A percentile compares a stretch with the other conserved stretches of the same genome.
Evolutionary conservation across 2,329 filamentous ascomycete genomes (phyloP).

Genomic region (Colletotrichum noveboracense): DNA sequence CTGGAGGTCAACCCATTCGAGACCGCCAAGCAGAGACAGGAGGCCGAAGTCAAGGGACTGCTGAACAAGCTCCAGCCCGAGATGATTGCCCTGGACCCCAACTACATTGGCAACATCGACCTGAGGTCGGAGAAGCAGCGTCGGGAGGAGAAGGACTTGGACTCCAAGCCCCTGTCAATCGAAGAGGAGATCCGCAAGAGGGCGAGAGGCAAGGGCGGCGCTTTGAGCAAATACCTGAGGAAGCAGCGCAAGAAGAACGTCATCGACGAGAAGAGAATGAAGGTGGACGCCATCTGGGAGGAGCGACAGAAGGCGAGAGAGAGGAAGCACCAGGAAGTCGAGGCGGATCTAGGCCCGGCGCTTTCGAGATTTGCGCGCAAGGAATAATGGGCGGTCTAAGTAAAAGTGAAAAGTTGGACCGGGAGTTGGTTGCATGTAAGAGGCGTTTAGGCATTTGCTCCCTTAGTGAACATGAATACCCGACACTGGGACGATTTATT

Average conservation of each 20-base stretch:
- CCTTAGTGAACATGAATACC: constrained; percentile 24
- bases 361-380: constrained; percentile 84
- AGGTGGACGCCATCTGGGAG: constrained; percentile 82
- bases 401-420: constrained; percentile 13
- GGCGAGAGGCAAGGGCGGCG: constrained; percentile 87
- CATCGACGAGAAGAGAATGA: constrained; percentile 92
- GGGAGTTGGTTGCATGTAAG: constrained; percentile 23
- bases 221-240: constrained; percentile 83
- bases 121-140: constrained; percentile 79
- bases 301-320: constrained; percentile 72
- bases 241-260: constrained; percentile 95
- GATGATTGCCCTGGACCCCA: constrained; percentile 95
- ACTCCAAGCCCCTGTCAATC: constrained; percentile 65
- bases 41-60: constrained; percentile 85
- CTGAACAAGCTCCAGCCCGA: constrained; percentile 95
- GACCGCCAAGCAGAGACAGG: constrained; percentile 88
- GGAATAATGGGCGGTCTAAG: constrained; percentile 43
- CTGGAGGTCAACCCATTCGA: constrained; percentile 96
- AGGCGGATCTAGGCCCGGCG: constrained; percentile 82
- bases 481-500: constrained; percentile 9
- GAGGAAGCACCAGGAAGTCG: constrained; percentile 65
- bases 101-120: constrained; percentile 89
- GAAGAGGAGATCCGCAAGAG: constrained; percentile 74
- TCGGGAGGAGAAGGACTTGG: constrained; percentile 78
- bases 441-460: constrained; percentile 23